A percentile compares a stretch with the other conserved stretches of the same genome.
Evolutionary conservation across 2,329 filamentous ascomycete species (phyloP).

Genomic region (Colletotrichum aenigma): DNA sequence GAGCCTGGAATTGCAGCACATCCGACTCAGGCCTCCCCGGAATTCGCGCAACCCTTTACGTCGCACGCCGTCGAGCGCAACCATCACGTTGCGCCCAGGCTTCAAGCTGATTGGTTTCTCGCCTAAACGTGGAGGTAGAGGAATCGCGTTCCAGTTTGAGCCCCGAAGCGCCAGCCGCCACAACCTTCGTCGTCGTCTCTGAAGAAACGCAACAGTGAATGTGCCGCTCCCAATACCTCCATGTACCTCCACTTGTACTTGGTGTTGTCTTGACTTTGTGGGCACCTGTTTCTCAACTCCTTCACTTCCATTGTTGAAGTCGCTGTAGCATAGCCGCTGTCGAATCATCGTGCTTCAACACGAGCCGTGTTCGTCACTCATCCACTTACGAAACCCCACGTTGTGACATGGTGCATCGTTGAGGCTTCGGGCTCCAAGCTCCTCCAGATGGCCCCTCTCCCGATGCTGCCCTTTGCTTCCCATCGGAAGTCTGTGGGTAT

Average conservation of each 20-base stretch:
- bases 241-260: not conserved
- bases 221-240: not conserved
- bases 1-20: not conserved
- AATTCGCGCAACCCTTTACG: slow-evolving; percentile 15
- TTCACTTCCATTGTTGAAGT: not conserved
- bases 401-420: slow-evolving; percentile 14
- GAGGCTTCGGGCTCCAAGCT: slow-evolving; percentile 12
- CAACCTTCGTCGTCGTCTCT: not conserved
- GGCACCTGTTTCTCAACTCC: not conserved
- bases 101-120: slow-evolving; percentile 21
- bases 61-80: slow-evolving; percentile 18
- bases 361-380: slow-evolving; percentile 10
- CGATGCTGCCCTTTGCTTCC: not conserved
- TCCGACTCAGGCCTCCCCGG: slow-evolving; percentile 4
- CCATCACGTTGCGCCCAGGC: slow-evolving; percentile 24
- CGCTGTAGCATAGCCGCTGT: not conserved
- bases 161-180: not conserved
- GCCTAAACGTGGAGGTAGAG: not conserved
- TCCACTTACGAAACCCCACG: slow-evolving; percentile 19
- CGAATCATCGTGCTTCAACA: slow-evolving; percentile 1
- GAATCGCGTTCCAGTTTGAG: not conserved
- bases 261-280: not conserved
- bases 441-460: slow-evolving; percentile 8
- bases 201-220: not conserved
- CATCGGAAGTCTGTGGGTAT: slow-evolving; percentile 8